Evolutionary conservation across 208 protist species (phyloP), one percentile per base, ranked within the genome.

Genomic region (Crithidia expoeki): DNA sequence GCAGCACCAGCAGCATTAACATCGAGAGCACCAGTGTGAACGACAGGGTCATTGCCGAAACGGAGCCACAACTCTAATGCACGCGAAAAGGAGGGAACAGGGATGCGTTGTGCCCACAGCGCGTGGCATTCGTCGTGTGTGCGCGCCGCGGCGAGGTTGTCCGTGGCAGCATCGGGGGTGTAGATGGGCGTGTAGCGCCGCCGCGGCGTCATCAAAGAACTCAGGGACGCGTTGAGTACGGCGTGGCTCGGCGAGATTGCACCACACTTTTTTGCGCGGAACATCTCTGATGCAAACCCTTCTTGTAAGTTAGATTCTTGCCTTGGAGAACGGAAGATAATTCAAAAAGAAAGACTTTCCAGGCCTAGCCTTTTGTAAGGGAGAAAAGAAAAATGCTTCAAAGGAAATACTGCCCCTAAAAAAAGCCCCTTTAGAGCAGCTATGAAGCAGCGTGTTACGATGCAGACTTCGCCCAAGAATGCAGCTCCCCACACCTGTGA

Each of bases 31-130:
- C 73, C 60, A 16, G 83, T 85, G 69, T 93, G 85, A 32, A 93
- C 71, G n/a, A 96, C 88, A 3, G 91, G 91, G 59, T 96, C 88
- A 56, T 96, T 96, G 25, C 91, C 88, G 55, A 93, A 93, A n/a
- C 91, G 88, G 38, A 96, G 81, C 89, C 88, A 94, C 58, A 80
- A 60, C 52, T 79, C 74, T 10, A 92, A 47, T 0, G 77, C 91
- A 10, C 67, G 78, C 6, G 49, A 19, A 3, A 90, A 53, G 34
- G 70, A 72, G 27, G 81, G 69, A 21, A 92, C 83, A 2, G 84
- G 82, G 9, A 78, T 69, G 53, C 61, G 46, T 25, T 74, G 47
- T 16, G 56, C 55, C 87, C 91, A 94, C 42, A 96, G 75, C 17
- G 84, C 75, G n/a, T 58, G 65, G 28, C 47, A 64, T 75, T 96